A percentile compares a stretch with the other conserved stretches of the same genome.
Conservation (phyloP, 2,329 filamentous ascomycete species). For the Chaetothyriales sp. region DNA sequence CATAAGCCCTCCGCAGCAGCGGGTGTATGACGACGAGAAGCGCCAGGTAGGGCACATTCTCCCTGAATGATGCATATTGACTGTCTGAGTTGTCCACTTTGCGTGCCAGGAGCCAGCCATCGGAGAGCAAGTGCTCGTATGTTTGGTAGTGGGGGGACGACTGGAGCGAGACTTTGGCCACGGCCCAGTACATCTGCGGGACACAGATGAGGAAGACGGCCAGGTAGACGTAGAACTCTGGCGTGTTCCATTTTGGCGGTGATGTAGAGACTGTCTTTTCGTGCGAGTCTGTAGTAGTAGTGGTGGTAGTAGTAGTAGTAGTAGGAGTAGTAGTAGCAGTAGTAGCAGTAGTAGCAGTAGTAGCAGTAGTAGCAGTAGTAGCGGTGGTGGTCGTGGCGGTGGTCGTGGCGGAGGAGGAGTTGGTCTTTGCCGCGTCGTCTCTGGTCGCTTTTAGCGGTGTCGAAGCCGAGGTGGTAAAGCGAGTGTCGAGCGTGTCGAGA, state of each 20-base stretch:
- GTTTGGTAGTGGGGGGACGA: conserved; percentile 65
- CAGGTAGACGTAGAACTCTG: conserved; percentile 76
- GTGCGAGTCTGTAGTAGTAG: background rate
- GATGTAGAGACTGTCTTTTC: conserved; percentile 23
- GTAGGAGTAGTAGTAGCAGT: background rate
- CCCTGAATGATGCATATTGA: conserved; percentile 75
- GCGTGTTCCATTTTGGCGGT: conserved; percentile 68
- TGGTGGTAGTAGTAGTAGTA: conserved; percentile 10
- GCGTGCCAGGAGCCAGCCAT: conserved; percentile 84
- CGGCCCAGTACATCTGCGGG: conserved; percentile 83
- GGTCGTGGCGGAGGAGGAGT: no score
- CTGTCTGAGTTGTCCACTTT: conserved; percentile 84
- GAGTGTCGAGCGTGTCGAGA: conserved; percentile 55
- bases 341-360: background rate
- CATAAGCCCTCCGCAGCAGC: conserved; percentile 58
- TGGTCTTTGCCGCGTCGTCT: conserved; percentile 15
- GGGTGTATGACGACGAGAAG: conserved; percentile 66
- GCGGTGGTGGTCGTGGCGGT: no score
- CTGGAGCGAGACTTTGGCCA: conserved; percentile 65
- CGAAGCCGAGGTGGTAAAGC: conserved; percentile 57
- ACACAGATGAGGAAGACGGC: conserved; percentile 51
- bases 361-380: no score
- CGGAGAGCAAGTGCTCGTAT: conserved; percentile 55
- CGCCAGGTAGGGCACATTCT: conserved; percentile 70
- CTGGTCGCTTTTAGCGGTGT: conserved; percentile 50